Base-by-base conservation (phyloP, 2,329 filamentous ascomycete genomes). In the Aspergillus neotritici region DNA sequence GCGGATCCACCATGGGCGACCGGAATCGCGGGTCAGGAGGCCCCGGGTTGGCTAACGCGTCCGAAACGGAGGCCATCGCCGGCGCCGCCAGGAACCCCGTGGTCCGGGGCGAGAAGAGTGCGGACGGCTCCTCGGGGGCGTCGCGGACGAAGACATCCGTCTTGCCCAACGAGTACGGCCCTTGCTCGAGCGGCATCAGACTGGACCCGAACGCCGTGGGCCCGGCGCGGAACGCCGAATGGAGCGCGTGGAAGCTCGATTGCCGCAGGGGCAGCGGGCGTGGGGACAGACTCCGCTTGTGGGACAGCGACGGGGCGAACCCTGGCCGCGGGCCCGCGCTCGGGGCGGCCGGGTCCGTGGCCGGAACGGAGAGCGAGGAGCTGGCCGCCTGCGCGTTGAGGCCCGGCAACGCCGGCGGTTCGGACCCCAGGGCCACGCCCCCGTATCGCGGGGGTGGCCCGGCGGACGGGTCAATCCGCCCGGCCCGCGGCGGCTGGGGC, bases 61-160 rank as follows among this genome's bases (percentile, higher is more conserved):
- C 47, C 4, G 64, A 60, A 40, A 71, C 59, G 4, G 67, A 62
- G 11, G 62, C 48, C 29, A 50, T 61, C 5, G 69, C 54, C 12
- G 67, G 62, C 5, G 64, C 61, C 4, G 65, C 58, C 48, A 69
- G 54, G 43, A 73, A 74, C 32, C 66, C 66, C 6, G 62, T 65
- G 3, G 68, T 69, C 33, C 70, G 59, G 2, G 71, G 71, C 3
- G 71, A 74, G 40, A 74, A 67, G 8, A 73, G 41, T 3, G 63
- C 67, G 11, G 62, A 58, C 3, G 58, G 61, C 15, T 49, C 44
- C 21, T 61, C 54, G 4, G 68, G 64, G 9, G 58, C 51, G 46
- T 69, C 65, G 32, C 66, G 62, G 49, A 63, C 60, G 37, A 67
- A 65, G 4, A 66, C 48, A 45, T 67, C 63, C 44, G 65, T 64